Percentiles rank a stretch among this genome's conserved stretches.
phyloP scores from a whole-genome alignment of 2,329 filamentous ascomycete species.

The Ophiostoma quercus region DNA sequence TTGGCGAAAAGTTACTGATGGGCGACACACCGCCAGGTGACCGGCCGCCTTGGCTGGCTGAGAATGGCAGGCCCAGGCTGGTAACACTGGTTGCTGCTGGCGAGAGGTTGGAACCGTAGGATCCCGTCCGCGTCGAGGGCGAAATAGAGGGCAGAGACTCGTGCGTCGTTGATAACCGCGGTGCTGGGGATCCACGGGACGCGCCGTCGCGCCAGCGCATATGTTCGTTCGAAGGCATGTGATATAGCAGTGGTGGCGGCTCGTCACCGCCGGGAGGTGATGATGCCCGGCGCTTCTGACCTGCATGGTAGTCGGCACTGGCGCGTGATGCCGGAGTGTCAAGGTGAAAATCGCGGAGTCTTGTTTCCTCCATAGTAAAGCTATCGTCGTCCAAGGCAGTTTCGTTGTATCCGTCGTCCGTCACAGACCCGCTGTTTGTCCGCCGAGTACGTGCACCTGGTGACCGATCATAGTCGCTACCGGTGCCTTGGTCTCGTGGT shows the following conservation, averaged over 20 bases:
- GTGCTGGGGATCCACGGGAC: conserved; percentile 49
- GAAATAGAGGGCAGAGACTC: conserved; percentile 44
- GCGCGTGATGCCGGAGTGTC: conserved; percentile 37
- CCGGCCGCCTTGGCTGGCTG: conserved; percentile 36
- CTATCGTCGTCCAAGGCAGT: conserved; percentile 49
- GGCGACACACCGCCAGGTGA: conserved; percentile 43
- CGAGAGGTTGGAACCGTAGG: conserved; percentile 45
- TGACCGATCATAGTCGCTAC: conserved; percentile 44
- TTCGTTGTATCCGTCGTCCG: conserved; percentile 44
- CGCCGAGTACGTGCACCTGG: conserved; percentile 44
- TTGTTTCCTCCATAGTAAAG: conserved; percentile 44
- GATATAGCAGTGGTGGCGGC: conserved; percentile 32
- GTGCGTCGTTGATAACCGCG: conserved; percentile 46
- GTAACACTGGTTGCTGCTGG: conserved; percentile 42
- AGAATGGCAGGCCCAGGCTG: conserved; percentile 38
- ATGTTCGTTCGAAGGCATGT: conserved; percentile 40
- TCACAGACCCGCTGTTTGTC: conserved; percentile 43
- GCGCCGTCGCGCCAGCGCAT: conserved; percentile 46
- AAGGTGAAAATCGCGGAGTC: conserved; percentile 41
- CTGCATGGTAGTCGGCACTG: conserved; percentile 39
- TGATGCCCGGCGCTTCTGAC: conserved; percentile 52
- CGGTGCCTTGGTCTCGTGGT: conserved; percentile 35
- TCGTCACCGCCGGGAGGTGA: conserved; percentile 49
- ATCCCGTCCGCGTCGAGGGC: conserved; percentile 43
- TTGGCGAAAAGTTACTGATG: conserved; percentile 47